phyloP scores from a whole-genome alignment of 2,329 filamentous ascomycete genomes.

The Lasiodiplodia gonubiensis region DNA sequence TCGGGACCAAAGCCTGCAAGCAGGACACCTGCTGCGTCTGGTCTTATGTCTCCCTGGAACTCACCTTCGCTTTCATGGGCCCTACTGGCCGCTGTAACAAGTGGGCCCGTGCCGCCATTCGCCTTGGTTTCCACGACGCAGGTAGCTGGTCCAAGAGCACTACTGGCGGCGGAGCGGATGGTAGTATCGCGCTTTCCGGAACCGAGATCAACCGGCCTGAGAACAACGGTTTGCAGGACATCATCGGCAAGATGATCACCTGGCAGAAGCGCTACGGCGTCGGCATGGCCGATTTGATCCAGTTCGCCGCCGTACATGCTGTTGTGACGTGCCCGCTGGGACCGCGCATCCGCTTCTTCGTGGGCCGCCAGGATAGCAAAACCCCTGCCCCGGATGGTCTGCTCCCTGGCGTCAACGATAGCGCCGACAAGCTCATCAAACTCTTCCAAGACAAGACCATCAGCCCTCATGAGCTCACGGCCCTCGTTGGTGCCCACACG shows the following conservation, averaged over 20 bases:
- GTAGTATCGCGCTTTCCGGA: constrained; percentile 47
- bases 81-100: constrained; percentile 38
- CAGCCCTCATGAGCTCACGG: constrained; percentile 56
- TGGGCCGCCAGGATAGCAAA: constrained; percentile 55
- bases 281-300: constrained; percentile 61
- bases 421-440: constrained; percentile 52
- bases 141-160: constrained; percentile 42
- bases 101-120: constrained; percentile 38
- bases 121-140: constrained; percentile 44
- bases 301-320: constrained; percentile 50
- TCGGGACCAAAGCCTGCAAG: constrained; percentile 42
- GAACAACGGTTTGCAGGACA: constrained; percentile 55
- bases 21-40: constrained; percentile 44
- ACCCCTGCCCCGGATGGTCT: constrained; percentile 50
- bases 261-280: constrained; percentile 52
- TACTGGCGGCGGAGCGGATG: constrained; percentile 49
- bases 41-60: constrained; percentile 42
- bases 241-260: constrained; percentile 46
- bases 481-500: constrained; percentile 62
- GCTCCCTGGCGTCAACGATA: constrained; percentile 52
- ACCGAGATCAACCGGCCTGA: constrained; percentile 45
- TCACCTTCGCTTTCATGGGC: constrained; percentile 37
- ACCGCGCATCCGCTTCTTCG: constrained; percentile 57
- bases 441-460: constrained; percentile 60
- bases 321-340: constrained; percentile 56